Conservation (phyloP, 2,329 filamentous ascomycete genomes). For the Ceratocystiopsis sp. region DNA sequence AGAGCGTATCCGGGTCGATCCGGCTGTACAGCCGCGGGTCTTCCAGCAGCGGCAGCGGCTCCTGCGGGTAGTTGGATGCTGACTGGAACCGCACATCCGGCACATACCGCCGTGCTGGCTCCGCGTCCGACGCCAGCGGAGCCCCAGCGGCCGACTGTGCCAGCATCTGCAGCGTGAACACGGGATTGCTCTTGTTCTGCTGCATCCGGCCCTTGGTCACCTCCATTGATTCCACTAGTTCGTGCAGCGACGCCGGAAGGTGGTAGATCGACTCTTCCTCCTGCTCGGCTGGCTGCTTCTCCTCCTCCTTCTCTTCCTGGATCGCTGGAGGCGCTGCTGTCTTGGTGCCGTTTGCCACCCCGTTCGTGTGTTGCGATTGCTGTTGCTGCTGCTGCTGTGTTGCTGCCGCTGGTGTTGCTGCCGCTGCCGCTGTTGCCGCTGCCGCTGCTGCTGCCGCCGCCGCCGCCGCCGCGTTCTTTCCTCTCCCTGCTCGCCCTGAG, state of each 20-base stretch:
- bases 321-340: too few relatives aligned
- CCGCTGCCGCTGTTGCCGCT: constrained; percentile 5
- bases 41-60: constrained; percentile 81
- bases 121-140: constrained; percentile 62
- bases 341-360: too few relatives aligned
- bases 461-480: constrained; percentile 14
- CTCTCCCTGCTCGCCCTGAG: constrained; percentile 13
- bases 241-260: constrained; percentile 72
- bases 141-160: constrained; percentile 54
- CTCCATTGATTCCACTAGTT: constrained; percentile 84
- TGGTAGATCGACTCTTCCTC: constrained; percentile 76
- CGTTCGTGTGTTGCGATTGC: background rate
- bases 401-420: constrained; percentile 7
- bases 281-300: constrained; percentile 29
- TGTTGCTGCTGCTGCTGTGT: constrained; percentile 22
- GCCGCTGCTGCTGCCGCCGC: constrained; percentile 18
- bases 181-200: constrained; percentile 41
- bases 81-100: constrained; percentile 63
- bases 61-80: constrained; percentile 75
- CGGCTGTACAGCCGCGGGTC: constrained; percentile 74
- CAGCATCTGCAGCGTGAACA: constrained; percentile 57
- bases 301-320: too few relatives aligned
- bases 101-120: constrained; percentile 68
- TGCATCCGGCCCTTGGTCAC: constrained; percentile 54
- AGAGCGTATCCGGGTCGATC: constrained; percentile 84